Conservation (phyloP, 345 rosid genomes). For the Atalantia buxifolia region DNA sequence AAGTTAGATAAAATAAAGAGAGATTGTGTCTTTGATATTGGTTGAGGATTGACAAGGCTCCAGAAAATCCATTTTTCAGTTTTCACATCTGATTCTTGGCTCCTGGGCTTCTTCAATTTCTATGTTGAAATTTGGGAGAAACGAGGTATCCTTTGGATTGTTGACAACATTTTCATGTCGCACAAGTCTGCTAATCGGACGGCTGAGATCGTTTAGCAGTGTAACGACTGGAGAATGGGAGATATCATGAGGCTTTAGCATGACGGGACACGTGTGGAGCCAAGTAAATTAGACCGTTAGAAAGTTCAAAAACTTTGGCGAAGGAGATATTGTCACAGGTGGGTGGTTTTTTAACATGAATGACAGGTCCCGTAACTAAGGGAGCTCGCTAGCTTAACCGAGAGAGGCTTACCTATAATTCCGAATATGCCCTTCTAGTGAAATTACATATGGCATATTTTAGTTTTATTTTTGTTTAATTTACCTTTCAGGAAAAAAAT, state of each 20-base stretch:
- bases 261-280: neutral
- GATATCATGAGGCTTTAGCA: neutral
- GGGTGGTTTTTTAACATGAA: neutral
- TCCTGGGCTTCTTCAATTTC: neutral
- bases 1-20: neutral
- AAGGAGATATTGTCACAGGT: neutral
- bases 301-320: conserved; percentile 15
- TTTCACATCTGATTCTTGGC: neutral
- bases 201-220: conserved; percentile 11
- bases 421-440: too few relatives aligned
- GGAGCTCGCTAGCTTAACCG: too few relatives aligned
- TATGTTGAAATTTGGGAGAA: neutral
- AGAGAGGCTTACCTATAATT: too few relatives aligned
- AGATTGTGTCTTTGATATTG: neutral
- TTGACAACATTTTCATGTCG: neutral
- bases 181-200: neutral
- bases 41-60: neutral
- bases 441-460: too few relatives aligned
- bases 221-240: neutral
- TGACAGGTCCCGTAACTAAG: neutral
- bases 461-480: too few relatives aligned
- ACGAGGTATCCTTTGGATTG: neutral
- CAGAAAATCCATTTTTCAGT: conserved; percentile 1
- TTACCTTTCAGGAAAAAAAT: too few relatives aligned
- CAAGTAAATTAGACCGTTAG: conserved; percentile 30